Evolutionary conservation across 192 early-diverging fungal species (phyloP), one percentile per base, ranked within the genome.

Genomic region (Linnemannia exigua): DNA sequence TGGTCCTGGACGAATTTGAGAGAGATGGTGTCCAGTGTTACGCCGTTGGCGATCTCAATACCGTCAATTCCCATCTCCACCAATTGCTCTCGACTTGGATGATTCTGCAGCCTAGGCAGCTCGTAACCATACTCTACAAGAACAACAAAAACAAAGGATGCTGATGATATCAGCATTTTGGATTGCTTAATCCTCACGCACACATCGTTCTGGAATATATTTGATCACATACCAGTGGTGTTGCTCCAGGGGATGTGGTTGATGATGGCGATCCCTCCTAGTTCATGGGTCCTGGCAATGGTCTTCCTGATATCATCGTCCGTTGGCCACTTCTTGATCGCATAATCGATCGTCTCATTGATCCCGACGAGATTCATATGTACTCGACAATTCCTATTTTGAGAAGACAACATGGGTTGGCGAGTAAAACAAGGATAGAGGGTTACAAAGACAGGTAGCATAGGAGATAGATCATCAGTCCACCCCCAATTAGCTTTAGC

Each of bases 161-260:
- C 3, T 63, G 3, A 25, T 3, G 28, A 31, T 14, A 25, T 63
- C 12, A 63, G 58, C 28, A 63, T 25, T n/a, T 1, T 8, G 11
- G n/a, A 25, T 54, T n/a, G n/a, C n/a, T 54, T 54, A 20, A 8
- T 54, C 4, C n/a, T 15, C 36, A 16, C 66, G 35, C 1, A 4
- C 3, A 37, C 3, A 17, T 44, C 8, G 8, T 28, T 46, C 1
- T 9, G 9, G n/a, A 28, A 19, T 25, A 48, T 20, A 9, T 7
- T 11, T 9, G 33, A n/a, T 61, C 28, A 37, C 52, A 67, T 84
- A 90, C 90, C 88, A 46, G 92, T 94, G 3, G 88, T 87, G 80
- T 94, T 94, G 72, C 92, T 93, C 95, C 95, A 95, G 0, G 95
- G 95, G 67, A 95, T 94, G 78, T 95, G 95, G 84, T 95, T 95